Conservation (phyloP, 2,329 filamentous ascomycete genomes). For the Cytospora piceicola region DNA sequence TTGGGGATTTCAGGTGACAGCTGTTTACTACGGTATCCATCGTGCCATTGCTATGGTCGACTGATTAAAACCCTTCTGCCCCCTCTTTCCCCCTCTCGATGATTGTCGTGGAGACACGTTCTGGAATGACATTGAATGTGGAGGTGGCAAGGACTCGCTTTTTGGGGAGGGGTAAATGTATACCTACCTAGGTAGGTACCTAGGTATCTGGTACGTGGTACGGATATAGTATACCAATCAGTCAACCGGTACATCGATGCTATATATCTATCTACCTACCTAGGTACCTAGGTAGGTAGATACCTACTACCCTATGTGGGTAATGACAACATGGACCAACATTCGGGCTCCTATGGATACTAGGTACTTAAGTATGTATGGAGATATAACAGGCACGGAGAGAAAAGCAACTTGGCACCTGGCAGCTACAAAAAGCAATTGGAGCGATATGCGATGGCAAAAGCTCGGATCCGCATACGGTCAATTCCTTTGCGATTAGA, state of each 20-base stretch:
- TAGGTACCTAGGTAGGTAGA: too few relatives aligned
- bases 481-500: background rate
- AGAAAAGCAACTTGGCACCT: background rate
- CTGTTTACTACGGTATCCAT: background rate
- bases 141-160: background rate
- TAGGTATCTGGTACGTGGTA: too few relatives aligned
- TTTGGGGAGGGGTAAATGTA: background rate
- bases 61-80: background rate
- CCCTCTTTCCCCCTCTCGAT: slow-evolving; percentile 1
- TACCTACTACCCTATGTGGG: too few relatives aligned
- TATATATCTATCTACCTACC: too few relatives aligned
- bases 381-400: background rate
- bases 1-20: background rate
- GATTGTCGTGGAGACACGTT: slow-evolving; percentile 2
- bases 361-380: background rate
- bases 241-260: too few relatives aligned
- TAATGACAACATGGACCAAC: background rate
- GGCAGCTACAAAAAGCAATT: background rate
- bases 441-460: background rate
- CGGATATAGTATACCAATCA: too few relatives aligned
- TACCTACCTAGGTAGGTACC: too few relatives aligned
- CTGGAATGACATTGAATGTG: background rate
- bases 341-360: background rate
- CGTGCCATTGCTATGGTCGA: background rate
- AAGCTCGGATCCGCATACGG: background rate